Percentiles rank a stretch among this genome's conserved stretches.
Evolutionary conservation across 371 early-diverging fungal species (phyloP).

Genomic region (Enterospora canceri): DNA sequence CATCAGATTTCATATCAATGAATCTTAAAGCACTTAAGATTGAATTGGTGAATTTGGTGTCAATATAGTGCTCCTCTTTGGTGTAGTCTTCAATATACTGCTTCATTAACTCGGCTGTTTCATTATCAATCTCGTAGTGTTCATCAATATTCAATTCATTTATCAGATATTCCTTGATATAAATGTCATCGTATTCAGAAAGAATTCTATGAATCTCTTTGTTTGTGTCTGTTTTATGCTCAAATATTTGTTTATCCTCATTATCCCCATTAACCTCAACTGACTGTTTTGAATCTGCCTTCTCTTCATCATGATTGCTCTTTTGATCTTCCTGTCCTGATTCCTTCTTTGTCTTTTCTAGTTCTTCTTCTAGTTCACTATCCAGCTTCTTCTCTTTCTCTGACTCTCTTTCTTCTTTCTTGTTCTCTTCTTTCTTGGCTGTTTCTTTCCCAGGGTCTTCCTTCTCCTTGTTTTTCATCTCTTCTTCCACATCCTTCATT

Average conservation of each 20-base stretch:
- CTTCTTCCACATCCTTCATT: not conserved
- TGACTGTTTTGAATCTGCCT: not conserved
- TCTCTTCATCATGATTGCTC: not conserved
- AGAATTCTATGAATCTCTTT: conserved; percentile 1
- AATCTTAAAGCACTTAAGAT: conserved; percentile 2
- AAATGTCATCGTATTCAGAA: not conserved
- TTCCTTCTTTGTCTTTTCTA: not conserved
- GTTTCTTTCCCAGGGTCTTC: not conserved
- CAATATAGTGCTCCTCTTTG: not conserved
- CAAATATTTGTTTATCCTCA: too few species aligned
- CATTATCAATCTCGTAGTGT: not conserved
- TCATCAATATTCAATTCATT: not conserved
- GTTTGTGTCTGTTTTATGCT: not conserved
- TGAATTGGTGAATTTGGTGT: conserved; percentile 2
- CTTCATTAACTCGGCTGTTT: not conserved
- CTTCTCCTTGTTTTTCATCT: not conserved
- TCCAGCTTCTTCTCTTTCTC: not conserved
- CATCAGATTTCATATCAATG: not conserved
- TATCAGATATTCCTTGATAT: not conserved
- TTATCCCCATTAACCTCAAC: too few species aligned
- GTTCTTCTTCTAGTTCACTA: not conserved
- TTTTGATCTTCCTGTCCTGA: not conserved
- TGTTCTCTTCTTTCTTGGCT: not conserved
- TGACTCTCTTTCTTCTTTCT: not conserved
- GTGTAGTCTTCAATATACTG: conserved; percentile 3